Evolutionary conservation across 768 basidiomycete genomes (phyloP).

Genomic region (Mycena galopus): DNA sequence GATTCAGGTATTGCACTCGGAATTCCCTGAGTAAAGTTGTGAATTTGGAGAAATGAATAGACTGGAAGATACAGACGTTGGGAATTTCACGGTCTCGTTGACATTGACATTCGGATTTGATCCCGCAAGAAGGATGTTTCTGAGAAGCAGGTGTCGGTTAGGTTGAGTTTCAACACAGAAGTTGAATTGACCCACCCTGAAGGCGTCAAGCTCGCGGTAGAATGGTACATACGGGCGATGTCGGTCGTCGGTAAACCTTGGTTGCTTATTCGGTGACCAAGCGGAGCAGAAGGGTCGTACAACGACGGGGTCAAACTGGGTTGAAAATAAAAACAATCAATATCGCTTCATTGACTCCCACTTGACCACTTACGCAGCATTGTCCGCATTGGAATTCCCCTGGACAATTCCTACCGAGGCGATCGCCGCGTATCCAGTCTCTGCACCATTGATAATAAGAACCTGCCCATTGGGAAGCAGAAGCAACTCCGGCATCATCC

Average conservation of each 20-base stretch:
- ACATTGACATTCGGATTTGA: constrained; percentile 50
- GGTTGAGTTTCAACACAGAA: no score
- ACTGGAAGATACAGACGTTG: constrained; percentile 20
- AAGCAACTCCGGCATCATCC: constrained; percentile 70
- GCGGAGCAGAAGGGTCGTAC: constrained; percentile 52
- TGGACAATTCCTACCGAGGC: constrained; percentile 43
- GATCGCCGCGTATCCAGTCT: constrained; percentile 45
- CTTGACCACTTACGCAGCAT: constrained; percentile 49
- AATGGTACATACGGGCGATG: constrained; percentile 52
- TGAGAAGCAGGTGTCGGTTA: not conserved
- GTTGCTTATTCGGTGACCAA: constrained; percentile 55
- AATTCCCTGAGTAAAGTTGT: constrained; percentile 33
- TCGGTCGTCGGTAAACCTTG: constrained; percentile 43
- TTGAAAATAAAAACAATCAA: not conserved
- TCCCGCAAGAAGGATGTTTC: constrained; percentile 16
- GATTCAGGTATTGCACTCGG: constrained; percentile 48
- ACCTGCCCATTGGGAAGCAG: constrained; percentile 46
- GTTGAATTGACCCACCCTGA: constrained; percentile 39
- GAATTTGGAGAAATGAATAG: no score
- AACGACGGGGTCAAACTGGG: constrained; percentile 50
- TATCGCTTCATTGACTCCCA: not conserved
- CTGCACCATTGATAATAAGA: constrained; percentile 64
- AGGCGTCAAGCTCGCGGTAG: constrained; percentile 49
- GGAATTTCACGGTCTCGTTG: constrained; percentile 43
- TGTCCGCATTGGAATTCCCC: constrained; percentile 60